These are phyloP conservation scores for Trifolium subterraneum DNA, from an alignment of 306 rosid species.

Conservation along the genomic window DNA sequence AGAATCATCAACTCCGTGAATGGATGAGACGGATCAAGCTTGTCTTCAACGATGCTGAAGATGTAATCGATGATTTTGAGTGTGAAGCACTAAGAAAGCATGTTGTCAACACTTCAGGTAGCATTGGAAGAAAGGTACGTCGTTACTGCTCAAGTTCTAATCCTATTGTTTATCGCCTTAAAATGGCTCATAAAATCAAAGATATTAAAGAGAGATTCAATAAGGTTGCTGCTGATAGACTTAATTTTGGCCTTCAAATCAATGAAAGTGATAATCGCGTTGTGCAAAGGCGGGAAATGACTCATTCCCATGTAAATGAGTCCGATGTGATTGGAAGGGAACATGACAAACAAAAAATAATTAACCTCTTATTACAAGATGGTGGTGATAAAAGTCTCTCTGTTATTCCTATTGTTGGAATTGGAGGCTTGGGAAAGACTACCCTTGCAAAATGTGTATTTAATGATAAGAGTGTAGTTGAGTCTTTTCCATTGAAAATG, in stretches of 20 bases:
- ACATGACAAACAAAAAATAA: background rate
- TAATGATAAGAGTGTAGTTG: background rate
- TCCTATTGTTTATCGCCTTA: background rate
- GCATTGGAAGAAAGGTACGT: background rate
- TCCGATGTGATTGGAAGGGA: constrained; percentile 4
- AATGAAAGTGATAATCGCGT: background rate
- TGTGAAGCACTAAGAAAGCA: background rate
- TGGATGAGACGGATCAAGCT: background rate
- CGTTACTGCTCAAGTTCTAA: background rate
- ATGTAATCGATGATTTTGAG: background rate
- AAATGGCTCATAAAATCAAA: background rate
- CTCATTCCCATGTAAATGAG: background rate
- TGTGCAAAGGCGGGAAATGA: background rate
- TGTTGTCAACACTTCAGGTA: constrained; percentile 2
- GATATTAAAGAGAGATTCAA: background rate
- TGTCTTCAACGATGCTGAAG: background rate
- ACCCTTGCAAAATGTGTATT: constrained; percentile 24
- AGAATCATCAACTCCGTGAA: background rate
- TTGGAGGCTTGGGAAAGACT: constrained; percentile 40
- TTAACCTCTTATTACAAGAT: background rate
- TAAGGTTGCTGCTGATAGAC: background rate
- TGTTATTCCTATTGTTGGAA: constrained; percentile 37
- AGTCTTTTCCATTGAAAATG: constrained; percentile 1
- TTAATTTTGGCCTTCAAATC: constrained; percentile 10
- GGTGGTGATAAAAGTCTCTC: background rate